Conservation (phyloP, 225 moss, liverwort and hornwort genomes). For the Thuidium tamariscinum region DNA sequence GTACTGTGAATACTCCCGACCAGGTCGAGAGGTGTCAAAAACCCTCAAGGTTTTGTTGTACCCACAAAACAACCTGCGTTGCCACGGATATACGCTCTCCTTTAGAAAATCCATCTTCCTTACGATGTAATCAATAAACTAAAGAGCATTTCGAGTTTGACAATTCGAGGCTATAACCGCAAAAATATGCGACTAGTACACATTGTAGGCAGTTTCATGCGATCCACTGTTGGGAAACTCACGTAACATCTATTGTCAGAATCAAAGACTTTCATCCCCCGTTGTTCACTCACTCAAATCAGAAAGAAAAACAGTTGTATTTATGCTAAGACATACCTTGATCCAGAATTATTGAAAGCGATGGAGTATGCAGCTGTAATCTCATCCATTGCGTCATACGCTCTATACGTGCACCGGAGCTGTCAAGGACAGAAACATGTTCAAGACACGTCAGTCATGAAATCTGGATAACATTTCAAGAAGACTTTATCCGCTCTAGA, state of each 20-base stretch:
- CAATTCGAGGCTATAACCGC: neutral
- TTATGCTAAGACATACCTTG: constrained; percentile 27
- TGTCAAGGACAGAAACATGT: constrained; percentile 18
- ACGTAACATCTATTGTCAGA: neutral
- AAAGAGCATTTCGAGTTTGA: neutral
- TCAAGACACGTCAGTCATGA: neutral
- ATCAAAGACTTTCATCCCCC: neutral
- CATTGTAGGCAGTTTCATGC: neutral
- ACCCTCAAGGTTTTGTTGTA: constrained; percentile 90
- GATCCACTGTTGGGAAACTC: neutral
- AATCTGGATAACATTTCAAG: neutral
- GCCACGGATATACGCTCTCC: neutral
- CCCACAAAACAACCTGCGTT: constrained; percentile 74
- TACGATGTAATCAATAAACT: neutral
- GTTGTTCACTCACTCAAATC: neutral
- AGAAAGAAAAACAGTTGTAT: neutral
- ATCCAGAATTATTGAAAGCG: constrained; percentile 73
- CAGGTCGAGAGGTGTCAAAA: constrained; percentile 87
- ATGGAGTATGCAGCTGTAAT: constrained; percentile 85
- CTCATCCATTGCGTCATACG: constrained; percentile 98
- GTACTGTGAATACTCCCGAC: constrained; percentile 76
- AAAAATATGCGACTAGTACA: neutral
- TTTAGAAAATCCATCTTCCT: neutral
- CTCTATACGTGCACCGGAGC: constrained; percentile 92
- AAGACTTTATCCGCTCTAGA: neutral